Percentiles rank a stretch among this genome's conserved stretches.
Conservation (phyloP, 1,284 basidiomycete species). For the Chiua sp. region DNA sequence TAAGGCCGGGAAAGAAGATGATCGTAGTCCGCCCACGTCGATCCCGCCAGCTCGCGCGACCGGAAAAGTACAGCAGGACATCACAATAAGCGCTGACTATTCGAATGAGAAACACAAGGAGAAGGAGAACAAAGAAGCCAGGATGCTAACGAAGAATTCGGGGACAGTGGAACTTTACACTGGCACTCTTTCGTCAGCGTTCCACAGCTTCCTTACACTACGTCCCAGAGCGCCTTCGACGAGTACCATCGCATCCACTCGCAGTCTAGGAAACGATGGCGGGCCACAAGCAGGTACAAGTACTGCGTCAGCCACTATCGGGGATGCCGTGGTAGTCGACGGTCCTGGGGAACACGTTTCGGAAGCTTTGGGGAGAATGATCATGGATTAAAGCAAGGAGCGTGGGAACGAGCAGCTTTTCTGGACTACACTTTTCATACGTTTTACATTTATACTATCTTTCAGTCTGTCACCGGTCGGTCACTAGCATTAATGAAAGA, state of each 20-base stretch:
- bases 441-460: too few species aligned
- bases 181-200: constrained; percentile 9
- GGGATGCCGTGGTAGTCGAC: not conserved
- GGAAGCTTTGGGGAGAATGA: constrained; percentile 33
- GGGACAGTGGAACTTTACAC: not conserved
- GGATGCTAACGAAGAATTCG: not conserved
- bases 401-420: too few species aligned
- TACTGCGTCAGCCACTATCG: not conserved
- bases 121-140: constrained; percentile 8
- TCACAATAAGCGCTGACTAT: not conserved
- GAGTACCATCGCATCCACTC: constrained; percentile 24
- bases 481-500: too few species aligned
- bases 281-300: constrained; percentile 1
- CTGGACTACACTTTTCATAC: too few species aligned
- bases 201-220: constrained; percentile 15
- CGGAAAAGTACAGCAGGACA: not conserved
- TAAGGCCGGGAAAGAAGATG: not conserved
- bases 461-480: too few species aligned
- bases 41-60: too few species aligned
- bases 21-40: not conserved
- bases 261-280: not conserved
- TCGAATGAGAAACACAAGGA: not conserved
- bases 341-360: constrained; percentile 17
- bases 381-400: constrained; percentile 10
- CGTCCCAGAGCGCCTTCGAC: constrained; percentile 26